Percentiles rank a stretch among this genome's conserved stretches.
These are phyloP conservation scores for Salvia hispanica DNA, from an alignment of 257 asterid species.

Conservation along the genomic window DNA sequence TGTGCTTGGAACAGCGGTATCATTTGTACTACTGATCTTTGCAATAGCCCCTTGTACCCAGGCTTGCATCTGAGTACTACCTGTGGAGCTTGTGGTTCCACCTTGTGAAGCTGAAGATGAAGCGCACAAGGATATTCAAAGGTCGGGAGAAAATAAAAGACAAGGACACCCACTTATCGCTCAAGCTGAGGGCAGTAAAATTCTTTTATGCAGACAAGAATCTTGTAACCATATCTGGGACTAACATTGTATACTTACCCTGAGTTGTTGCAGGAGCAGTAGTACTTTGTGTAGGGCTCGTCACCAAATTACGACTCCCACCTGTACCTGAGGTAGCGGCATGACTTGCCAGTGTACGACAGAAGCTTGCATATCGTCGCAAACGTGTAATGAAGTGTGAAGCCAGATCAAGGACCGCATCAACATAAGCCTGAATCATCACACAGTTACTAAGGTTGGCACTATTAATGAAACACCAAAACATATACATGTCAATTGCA, in stretches of 20 bases:
- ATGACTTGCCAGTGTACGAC: conserved; percentile 97
- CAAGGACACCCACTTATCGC: neutral
- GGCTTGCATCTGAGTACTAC: conserved; percentile 91
- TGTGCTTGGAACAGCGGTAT: conserved; percentile 69
- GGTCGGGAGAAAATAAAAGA: conserved; percentile 9
- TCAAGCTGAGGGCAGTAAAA: neutral
- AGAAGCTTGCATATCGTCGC: conserved; percentile 99
- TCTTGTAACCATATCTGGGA: conserved; percentile 20
- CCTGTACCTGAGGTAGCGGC: conserved; percentile 95
- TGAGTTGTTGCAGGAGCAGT: conserved; percentile 70
- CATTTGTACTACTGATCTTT: conserved; percentile 83
- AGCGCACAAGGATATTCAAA: conserved; percentile 29
- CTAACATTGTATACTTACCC: conserved; percentile 51
- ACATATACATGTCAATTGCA: neutral
- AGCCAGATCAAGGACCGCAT: conserved; percentile 97
- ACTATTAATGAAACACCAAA: conserved; percentile 12
- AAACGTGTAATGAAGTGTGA: conserved; percentile 96
- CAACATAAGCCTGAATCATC: conserved; percentile 83
- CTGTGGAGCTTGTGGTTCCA: conserved; percentile 83
- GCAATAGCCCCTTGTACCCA: conserved; percentile 99
- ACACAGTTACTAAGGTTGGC: conserved; percentile 35
- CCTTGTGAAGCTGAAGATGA: conserved; percentile 61
- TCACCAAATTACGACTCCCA: conserved; percentile 88
- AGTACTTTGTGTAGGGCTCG: conserved; percentile 83
- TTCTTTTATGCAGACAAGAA: conserved; percentile 1